Percentiles rank a stretch among this genome's conserved stretches.
Evolutionary conservation across 2,329 filamentous ascomycete genomes (phyloP).

Genomic region (Zalaria sp.): DNA sequence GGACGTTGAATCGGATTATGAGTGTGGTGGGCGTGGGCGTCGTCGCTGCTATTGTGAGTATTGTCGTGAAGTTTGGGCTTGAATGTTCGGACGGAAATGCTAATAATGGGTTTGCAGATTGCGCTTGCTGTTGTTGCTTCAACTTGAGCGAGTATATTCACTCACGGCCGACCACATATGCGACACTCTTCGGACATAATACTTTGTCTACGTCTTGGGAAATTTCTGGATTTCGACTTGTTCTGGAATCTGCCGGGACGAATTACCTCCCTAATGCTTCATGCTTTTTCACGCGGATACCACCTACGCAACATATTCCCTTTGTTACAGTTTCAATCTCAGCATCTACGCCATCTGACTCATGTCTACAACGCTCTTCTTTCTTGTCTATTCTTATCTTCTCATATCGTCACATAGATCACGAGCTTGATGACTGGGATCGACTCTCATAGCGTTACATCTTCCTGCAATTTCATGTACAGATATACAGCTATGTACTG

Average conservation of each 20-base stretch:
- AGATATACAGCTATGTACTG: too few relatives aligned
- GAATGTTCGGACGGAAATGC: background rate
- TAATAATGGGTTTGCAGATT: constrained; percentile 11
- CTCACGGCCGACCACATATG: background rate
- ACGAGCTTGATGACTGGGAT: too few relatives aligned
- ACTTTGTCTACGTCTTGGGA: background rate
- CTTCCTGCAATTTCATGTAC: too few relatives aligned
- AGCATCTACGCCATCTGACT: too few relatives aligned
- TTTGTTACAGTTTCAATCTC: too few relatives aligned
- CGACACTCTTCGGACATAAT: background rate
- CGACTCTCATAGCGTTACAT: too few relatives aligned
- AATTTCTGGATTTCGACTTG: background rate
- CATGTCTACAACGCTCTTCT: too few relatives aligned
- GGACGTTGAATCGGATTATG: constrained; percentile 23
- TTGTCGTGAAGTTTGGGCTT: background rate
- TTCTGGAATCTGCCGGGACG: background rate
- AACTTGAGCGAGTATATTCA: constrained; percentile 4
- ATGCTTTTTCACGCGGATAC: background rate
- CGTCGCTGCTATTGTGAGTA: constrained; percentile 20
- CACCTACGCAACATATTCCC: too few relatives aligned
- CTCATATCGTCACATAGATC: too few relatives aligned
- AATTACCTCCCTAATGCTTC: background rate
- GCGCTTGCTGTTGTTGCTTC: constrained; percentile 20
- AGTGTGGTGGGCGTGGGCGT: constrained; percentile 19
- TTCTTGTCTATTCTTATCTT: too few relatives aligned